Conservation (phyloP, 1,284 basidiomycete genomes). For the Ganoderma sinense region DNA sequence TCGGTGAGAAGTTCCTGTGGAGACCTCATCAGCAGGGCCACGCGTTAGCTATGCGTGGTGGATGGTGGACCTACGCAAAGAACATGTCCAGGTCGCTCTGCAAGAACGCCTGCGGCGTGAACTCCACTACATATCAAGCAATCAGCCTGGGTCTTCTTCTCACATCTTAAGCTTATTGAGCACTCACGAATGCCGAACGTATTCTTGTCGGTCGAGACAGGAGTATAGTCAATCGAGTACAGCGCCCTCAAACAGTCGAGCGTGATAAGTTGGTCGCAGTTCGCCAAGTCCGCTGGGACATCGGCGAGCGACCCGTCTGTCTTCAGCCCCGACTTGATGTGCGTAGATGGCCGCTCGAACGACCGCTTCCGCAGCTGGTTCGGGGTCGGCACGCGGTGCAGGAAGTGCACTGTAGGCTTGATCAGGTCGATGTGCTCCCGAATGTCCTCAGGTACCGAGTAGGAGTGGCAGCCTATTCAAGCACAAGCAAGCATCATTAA, state of each 20-base stretch:
- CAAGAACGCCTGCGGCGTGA: slow-evolving; percentile 55
- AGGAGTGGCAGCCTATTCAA: slow-evolving; percentile 45
- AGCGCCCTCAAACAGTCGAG: slow-evolving; percentile 61
- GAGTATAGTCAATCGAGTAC: slow-evolving; percentile 59
- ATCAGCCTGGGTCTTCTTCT: not conserved
- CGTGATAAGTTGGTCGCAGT: slow-evolving; percentile 57
- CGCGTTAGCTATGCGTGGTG: not conserved
- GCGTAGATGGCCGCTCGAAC: slow-evolving; percentile 36
- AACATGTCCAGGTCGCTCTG: slow-evolving; percentile 55
- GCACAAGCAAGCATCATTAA: not conserved
- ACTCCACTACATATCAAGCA: slow-evolving; percentile 47
- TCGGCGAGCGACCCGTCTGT: slow-evolving; percentile 37
- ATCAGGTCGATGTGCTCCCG: slow-evolving; percentile 51
- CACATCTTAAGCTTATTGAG: not conserved
- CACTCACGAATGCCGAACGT: slow-evolving; percentile 56
- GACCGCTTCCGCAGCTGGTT: slow-evolving; percentile 28
- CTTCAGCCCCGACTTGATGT: slow-evolving; percentile 43
- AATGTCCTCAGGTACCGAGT: slow-evolving; percentile 48
- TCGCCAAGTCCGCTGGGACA: slow-evolving; percentile 35
- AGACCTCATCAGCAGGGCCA: not conserved
- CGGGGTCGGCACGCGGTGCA: slow-evolving; percentile 30
- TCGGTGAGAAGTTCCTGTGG: slow-evolving; percentile 45
- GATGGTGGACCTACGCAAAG: slow-evolving; percentile 40
- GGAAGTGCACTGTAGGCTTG: slow-evolving; percentile 53
- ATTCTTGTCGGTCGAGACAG: slow-evolving; percentile 52